Conservation (phyloP, 257 asterid species). For the Gentiana macrophylla region DNA sequence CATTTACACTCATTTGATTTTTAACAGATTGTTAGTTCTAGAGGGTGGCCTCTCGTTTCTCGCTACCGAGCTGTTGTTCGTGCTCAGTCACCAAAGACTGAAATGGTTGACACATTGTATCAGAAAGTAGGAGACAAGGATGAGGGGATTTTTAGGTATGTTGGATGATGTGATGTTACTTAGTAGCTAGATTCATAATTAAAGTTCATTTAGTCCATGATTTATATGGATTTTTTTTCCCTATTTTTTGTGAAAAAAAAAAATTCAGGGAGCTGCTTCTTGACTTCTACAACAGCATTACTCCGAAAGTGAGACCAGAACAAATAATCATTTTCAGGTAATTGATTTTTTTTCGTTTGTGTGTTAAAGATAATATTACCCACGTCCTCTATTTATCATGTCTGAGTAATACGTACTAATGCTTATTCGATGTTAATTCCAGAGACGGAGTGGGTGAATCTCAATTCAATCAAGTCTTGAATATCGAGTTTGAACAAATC, state of each 20-base stretch:
- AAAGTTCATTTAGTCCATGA: not conserved
- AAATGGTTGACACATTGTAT: conserved; percentile 48
- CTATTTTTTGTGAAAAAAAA: not conserved
- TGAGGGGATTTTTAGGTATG: conserved; percentile 56
- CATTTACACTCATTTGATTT: conserved; percentile 4
- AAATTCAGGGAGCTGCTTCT: conserved; percentile 33
- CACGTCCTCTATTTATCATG: too few relatives aligned
- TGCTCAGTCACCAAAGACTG: conserved; percentile 53
- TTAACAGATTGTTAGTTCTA: conserved; percentile 54
- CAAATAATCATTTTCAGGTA: conserved; percentile 68
- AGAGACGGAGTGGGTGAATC: conserved; percentile 82
- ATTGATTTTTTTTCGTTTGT: too few relatives aligned
- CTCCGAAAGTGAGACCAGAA: conserved; percentile 36
- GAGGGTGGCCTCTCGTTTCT: conserved; percentile 58
- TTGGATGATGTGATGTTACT: not conserved
- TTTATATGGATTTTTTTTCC: not conserved
- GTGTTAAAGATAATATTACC: too few relatives aligned
- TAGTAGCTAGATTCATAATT: not conserved
- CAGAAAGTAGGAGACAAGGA: conserved; percentile 29
- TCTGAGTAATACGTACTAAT: too few relatives aligned
- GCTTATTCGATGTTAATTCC: not conserved
- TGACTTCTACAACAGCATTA: conserved; percentile 23
- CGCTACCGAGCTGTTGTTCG: conserved; percentile 58
- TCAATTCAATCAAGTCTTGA: conserved; percentile 64
- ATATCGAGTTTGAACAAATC: conserved; percentile 58